These are phyloP conservation scores for Colletotrichum liriopes DNA, from an alignment of 2,329 filamentous ascomycete genomes.

Conservation along the genomic window DNA sequence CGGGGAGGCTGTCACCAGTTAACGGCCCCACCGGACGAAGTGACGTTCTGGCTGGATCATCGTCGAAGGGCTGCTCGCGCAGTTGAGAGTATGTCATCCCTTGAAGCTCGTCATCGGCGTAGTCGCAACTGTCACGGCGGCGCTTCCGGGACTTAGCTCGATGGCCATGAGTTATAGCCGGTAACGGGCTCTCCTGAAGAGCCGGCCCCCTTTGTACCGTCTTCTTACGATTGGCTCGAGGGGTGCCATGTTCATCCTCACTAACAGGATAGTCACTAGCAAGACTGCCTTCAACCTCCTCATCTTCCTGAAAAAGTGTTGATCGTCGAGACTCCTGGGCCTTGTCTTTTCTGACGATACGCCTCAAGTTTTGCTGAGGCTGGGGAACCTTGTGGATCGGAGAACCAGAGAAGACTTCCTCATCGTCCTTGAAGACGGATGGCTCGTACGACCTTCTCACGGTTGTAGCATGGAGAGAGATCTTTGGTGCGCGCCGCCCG, in stretches of 20 bases:
- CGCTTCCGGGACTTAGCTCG: conserved; percentile 55
- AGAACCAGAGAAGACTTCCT: conserved; percentile 49
- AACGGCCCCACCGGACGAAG: conserved; percentile 53
- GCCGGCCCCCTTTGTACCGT: conserved; percentile 44
- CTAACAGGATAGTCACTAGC: conserved; percentile 31
- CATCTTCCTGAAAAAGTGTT: conserved; percentile 9
- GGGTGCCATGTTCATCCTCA: conserved; percentile 41
- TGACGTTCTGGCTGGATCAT: conserved; percentile 67
- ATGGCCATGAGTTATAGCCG: conserved; percentile 38
- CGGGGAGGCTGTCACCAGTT: conserved; percentile 60
- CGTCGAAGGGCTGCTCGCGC: conserved; percentile 69
- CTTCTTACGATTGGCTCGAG: conserved; percentile 44
- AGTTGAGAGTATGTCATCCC: conserved; percentile 69
- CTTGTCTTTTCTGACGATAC: conserved; percentile 15
- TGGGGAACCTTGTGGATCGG: conserved; percentile 41
- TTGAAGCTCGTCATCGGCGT: conserved; percentile 70
- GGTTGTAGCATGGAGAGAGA: conserved; percentile 58
- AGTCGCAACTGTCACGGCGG: conserved; percentile 64
- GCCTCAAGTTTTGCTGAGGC: conserved; percentile 37
- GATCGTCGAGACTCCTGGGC: background rate
- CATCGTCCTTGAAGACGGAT: conserved; percentile 47
- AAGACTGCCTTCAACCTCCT: conserved; percentile 35
- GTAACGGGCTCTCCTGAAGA: conserved; percentile 45
- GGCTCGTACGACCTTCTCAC: conserved; percentile 48
- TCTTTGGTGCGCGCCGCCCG: conserved; percentile 49